Conservation (phyloP, 805 yeast species). For the Candida bentonensis region DNA sequence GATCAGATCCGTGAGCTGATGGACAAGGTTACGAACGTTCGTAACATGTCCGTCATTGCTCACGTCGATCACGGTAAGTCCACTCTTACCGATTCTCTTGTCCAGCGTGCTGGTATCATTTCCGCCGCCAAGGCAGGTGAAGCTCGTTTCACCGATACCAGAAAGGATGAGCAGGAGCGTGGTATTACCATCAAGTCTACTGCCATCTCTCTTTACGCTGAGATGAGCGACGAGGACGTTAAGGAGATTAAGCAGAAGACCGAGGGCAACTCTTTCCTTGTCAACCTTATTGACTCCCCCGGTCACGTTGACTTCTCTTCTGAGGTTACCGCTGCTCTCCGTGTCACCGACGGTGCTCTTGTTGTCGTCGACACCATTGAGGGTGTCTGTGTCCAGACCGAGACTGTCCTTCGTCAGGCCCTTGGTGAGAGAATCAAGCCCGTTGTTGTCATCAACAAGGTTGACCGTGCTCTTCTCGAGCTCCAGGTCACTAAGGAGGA, state of each 20-base stretch:
- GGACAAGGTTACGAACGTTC: slow-evolving; percentile 99
- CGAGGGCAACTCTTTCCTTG: slow-evolving; percentile 85
- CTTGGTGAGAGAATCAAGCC: slow-evolving; percentile 99
- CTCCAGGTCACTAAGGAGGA: slow-evolving; percentile 98
- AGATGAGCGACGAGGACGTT: slow-evolving; percentile 72
- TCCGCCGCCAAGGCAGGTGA: slow-evolving; percentile 99
- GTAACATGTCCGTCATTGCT: slow-evolving; percentile 99
- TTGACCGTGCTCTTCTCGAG: slow-evolving; percentile 98
- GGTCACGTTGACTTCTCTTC: slow-evolving; percentile 99
- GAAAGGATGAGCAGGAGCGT: slow-evolving; percentile 99
- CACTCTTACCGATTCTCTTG: slow-evolving; percentile 97
- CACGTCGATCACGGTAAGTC: slow-evolving; percentile 99
- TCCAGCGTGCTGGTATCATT: slow-evolving; percentile 98
- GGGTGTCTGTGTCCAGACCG: slow-evolving; percentile 99
- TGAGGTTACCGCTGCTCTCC: slow-evolving; percentile 98
- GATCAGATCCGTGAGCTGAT: slow-evolving; percentile 94
- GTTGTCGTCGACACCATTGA: slow-evolving; percentile 98
- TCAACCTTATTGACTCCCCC: slow-evolving; percentile 98
- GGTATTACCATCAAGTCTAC: slow-evolving; percentile 99
- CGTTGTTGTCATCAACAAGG: slow-evolving; percentile 96
- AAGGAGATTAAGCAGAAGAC: slow-evolving; percentile 84
- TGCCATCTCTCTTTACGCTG: slow-evolving; percentile 90
- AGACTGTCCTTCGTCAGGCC: slow-evolving; percentile 98
- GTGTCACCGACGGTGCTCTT: slow-evolving; percentile 99
- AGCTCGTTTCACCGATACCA: slow-evolving; percentile 99